Percentiles rank a stretch among this genome's conserved stretches.
Conservation (phyloP, 768 basidiomycete species). For the Coprinellus micaceus region DNA sequence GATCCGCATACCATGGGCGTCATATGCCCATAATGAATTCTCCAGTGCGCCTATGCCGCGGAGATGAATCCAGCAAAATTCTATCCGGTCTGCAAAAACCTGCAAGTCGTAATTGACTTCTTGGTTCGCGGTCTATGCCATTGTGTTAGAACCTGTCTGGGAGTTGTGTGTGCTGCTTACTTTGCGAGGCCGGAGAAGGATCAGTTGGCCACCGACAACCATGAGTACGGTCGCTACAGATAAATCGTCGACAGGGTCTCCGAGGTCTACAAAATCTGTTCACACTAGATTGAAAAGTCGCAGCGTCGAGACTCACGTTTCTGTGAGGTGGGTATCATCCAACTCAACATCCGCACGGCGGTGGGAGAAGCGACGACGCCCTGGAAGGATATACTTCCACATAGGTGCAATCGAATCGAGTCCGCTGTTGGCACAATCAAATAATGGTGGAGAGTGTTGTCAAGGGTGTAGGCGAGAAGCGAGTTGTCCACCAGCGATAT, state of each 20-base stretch:
- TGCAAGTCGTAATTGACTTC: constrained; percentile 98
- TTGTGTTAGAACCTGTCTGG: not conserved
- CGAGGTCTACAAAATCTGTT: constrained; percentile 58
- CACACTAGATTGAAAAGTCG: constrained; percentile 8
- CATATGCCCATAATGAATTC: constrained; percentile 97
- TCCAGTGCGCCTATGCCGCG: constrained; percentile 90
- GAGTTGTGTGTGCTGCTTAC: constrained; percentile 33
- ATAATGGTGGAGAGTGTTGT: constrained; percentile 92
- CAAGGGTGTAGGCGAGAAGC: constrained; percentile 87
- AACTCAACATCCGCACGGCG: constrained; percentile 87
- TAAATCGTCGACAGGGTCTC: constrained; percentile 90
- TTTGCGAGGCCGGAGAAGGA: constrained; percentile 86
- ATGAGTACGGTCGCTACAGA: constrained; percentile 93
- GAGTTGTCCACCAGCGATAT: constrained; percentile 94
- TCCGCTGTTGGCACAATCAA: constrained; percentile 82
- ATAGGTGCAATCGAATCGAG: constrained; percentile 80
- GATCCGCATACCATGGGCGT: constrained; percentile 82
- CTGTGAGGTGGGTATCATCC: constrained; percentile 93
- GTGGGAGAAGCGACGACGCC: constrained; percentile 84
- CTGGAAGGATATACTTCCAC: constrained; percentile 91
- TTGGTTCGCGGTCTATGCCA: constrained; percentile 64
- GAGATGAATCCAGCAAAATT: constrained; percentile 98
- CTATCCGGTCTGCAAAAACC: constrained; percentile 93
- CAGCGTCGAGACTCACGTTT: constrained; percentile 60
- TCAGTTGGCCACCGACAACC: constrained; percentile 89